Evolutionary conservation across 768 basidiomycete genomes (phyloP).

Genomic region (Filobasidium floriforme): DNA sequence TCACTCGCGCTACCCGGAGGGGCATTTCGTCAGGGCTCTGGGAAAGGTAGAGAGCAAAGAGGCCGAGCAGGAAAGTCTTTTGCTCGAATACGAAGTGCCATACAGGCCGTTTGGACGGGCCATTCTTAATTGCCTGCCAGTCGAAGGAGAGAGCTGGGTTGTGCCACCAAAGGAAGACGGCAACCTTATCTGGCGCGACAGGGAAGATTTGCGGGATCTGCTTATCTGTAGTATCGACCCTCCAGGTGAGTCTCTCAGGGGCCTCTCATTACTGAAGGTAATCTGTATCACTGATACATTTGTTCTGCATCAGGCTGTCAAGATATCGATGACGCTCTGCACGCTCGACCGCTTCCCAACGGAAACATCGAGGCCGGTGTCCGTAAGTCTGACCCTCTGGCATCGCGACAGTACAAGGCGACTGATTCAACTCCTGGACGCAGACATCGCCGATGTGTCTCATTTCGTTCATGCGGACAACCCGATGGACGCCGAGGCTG

Average conservation of each 20-base stretch:
- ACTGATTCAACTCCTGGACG: neutral
- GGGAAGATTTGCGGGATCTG: constrained; percentile 77
- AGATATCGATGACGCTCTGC: constrained; percentile 96
- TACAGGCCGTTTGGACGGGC: constrained; percentile 95
- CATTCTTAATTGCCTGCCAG: constrained; percentile 80
- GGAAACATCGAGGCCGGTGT: constrained; percentile 96
- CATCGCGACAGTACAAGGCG: neutral
- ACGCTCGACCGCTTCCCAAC: constrained; percentile 76
- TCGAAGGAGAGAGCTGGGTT: constrained; percentile 83
- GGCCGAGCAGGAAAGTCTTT: constrained; percentile 85
- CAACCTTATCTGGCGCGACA: constrained; percentile 62
- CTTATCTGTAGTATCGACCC: constrained; percentile 96
- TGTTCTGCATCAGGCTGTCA: constrained; percentile 61
- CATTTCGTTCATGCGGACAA: constrained; percentile 89
- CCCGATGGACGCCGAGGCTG: constrained; percentile 92
- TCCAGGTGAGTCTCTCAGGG: constrained; percentile 47
- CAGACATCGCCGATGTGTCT: constrained; percentile 97
- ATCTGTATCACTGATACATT: neutral
- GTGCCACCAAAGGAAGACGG: constrained; percentile 66
- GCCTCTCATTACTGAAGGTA: constrained; percentile 44
- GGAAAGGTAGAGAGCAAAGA: constrained; percentile 90
- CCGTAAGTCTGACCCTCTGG: constrained; percentile 57
- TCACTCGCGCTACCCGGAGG: constrained; percentile 85
- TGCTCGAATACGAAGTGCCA: constrained; percentile 91
- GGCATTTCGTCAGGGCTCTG: constrained; percentile 87